Base-by-base conservation (phyloP, 495 filamentous ascomycete species). In the Aspergillus mulundensis region DNA sequence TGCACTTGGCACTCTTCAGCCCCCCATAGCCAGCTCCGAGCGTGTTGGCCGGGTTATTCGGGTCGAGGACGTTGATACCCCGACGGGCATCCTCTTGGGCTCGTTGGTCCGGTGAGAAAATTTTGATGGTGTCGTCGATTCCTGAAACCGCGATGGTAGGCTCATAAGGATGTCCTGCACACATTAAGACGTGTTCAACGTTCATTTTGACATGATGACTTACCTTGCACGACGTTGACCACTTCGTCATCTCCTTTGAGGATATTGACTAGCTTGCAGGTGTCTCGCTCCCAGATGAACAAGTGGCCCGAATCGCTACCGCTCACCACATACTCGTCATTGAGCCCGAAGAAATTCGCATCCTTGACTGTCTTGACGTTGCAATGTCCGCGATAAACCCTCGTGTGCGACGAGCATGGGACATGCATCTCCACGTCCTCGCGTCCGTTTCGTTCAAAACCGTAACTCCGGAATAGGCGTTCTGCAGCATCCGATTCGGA, bases 291-390 rank as follows among this genome's bases (percentile, higher is more conserved):
- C 79, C 79, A 89, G 39, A 89, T 87, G 61, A 89, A 90, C 6
- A 89, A 50, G 60, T 89, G 78, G 0, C 87, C 87, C 28, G 77
- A 82, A 54, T 90, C 87, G 59, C 80, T 83, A 14, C 87, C 87
- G 49, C 81, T 85, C 12, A 89, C 85, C 3, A 90, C 85, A 58
- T 89, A 90, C 59, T 90, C 85, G 61, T 90, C 87, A 44, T 88
- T 69, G 47, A 87, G 67, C 0, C 87, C 87, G 51, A 83, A 87
- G 68, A 81, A 90, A 51, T 89, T 89, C 50, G 86, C 80, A 66
- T 90, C 87, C 59, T 90, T 90, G 50, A 89, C 84, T 0, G 87
- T 90, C 58, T 83, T 81, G 48, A 87, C 75, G 53, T 90, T 90
- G 71, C 86, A 88, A 64, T 89, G 87, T 19, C 87, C 87, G 7